Conservation (phyloP, 176 grass and related monocot genomes). For the Avena eriantha region DNA sequence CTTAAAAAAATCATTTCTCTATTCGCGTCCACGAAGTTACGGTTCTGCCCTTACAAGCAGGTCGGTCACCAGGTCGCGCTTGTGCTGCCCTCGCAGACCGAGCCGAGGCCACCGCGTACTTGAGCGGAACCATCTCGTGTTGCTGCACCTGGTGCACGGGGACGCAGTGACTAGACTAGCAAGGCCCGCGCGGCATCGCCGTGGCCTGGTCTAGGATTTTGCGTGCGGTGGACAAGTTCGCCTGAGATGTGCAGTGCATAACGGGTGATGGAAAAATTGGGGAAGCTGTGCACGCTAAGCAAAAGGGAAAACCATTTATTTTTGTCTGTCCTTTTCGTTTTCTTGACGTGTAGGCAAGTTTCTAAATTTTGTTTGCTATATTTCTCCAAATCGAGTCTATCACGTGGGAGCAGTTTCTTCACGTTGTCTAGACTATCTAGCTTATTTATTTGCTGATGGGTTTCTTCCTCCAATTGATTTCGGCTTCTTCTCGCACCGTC, state of each 20-base stretch:
- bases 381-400: no score
- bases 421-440: no score
- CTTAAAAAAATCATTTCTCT: neutral
- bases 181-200: neutral
- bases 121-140: neutral
- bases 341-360: neutral
- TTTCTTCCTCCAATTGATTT: no score
- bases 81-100: neutral
- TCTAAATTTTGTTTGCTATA: no score
- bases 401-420: no score
- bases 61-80: neutral
- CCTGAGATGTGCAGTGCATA: neutral
- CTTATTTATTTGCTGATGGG: no score
- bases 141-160: neutral
- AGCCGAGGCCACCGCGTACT: neutral
- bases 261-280: neutral
- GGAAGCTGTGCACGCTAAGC: neutral
- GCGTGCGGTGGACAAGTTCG: conserved; percentile 13
- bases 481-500: no score
- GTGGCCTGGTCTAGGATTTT: conserved; percentile 10
- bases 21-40: neutral
- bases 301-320: neutral
- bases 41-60: neutral
- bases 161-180: neutral
- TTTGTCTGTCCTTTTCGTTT: neutral